Conservation (phyloP, 257 asterid genomes). For the Verbena officinalis region DNA sequence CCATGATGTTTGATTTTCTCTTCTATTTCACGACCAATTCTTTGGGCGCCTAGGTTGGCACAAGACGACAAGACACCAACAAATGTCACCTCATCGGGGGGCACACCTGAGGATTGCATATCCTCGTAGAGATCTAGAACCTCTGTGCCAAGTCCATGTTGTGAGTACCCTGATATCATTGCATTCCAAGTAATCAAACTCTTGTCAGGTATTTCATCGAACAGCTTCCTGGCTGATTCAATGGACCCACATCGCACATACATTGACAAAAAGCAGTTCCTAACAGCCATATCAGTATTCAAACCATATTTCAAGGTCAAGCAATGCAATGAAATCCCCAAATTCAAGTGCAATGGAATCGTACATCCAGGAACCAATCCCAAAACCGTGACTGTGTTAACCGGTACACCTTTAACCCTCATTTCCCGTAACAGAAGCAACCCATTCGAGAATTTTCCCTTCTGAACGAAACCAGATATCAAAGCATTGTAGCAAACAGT, state of each 20-base stretch:
- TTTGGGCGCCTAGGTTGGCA: constrained; percentile 79
- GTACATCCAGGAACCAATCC: constrained; percentile 78
- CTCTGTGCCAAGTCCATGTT: constrained; percentile 65
- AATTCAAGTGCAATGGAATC: constrained; percentile 41
- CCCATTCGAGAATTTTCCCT: constrained; percentile 42
- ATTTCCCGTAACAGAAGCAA: constrained; percentile 52
- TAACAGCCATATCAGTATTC: constrained; percentile 50
- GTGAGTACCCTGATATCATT: constrained; percentile 88
- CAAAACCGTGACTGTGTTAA: constrained; percentile 61
- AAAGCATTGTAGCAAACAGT: constrained; percentile 83
- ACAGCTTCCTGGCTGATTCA: constrained; percentile 56
- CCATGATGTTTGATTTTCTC: constrained; percentile 43
- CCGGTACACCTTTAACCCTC: constrained; percentile 46
- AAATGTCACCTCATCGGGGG: constrained; percentile 79
- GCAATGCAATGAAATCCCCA: constrained; percentile 75
- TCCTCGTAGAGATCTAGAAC: constrained; percentile 70
- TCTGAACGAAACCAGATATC: constrained; percentile 68
- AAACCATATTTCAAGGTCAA: constrained; percentile 52
- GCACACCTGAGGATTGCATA: constrained; percentile 53
- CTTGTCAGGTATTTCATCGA: constrained; percentile 53
- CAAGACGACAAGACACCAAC: constrained; percentile 86
- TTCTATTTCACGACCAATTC: constrained; percentile 70
- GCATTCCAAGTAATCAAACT: constrained; percentile 92
- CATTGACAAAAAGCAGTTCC: constrained; percentile 82
- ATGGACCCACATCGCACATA: constrained; percentile 66